Percentiles rank a stretch among this genome's conserved stretches.
Conservation (phyloP, 106 monocot species). For the Dioscorea zingiberensis region DNA sequence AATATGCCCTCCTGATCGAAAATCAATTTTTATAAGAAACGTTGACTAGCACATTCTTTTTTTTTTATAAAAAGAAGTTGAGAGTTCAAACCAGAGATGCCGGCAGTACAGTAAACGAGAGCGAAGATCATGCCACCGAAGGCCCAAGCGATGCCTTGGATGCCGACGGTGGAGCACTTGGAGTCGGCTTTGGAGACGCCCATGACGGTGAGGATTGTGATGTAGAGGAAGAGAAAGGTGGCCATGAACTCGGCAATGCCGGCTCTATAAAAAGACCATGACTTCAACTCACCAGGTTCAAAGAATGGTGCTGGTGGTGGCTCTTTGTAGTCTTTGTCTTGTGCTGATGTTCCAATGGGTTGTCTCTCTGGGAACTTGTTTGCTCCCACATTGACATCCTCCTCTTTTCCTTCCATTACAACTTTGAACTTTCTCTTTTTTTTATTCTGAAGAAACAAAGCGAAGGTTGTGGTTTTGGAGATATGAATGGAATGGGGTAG, state of each 20-base stretch:
- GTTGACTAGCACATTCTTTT: too few species aligned
- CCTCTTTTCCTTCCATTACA: constrained; percentile 41
- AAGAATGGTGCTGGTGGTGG: constrained; percentile 50
- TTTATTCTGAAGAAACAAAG: too few species aligned
- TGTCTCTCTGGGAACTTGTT: constrained; percentile 49
- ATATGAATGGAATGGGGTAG: too few species aligned
- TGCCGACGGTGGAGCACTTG: constrained; percentile 47
- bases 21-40: background rate
- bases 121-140: constrained; percentile 81
- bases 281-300: constrained; percentile 42
- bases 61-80: too few species aligned
- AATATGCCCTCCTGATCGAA: constrained; percentile 32
- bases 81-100: constrained; percentile 88
- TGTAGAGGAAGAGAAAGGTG: constrained; percentile 58
- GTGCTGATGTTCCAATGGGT: constrained; percentile 42
- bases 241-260: constrained; percentile 59
- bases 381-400: constrained; percentile 42
- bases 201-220: constrained; percentile 52
- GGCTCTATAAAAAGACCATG: constrained; percentile 60
- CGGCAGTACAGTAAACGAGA: constrained; percentile 83
- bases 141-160: constrained; percentile 71
- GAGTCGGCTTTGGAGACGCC: constrained; percentile 26
- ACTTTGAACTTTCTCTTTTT: background rate
- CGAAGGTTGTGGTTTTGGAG: too few species aligned
- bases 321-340: constrained; percentile 58